These are phyloP conservation scores for Millerago galiae DNA, from an alignment of 805 yeast species.

Conservation along the genomic window DNA sequence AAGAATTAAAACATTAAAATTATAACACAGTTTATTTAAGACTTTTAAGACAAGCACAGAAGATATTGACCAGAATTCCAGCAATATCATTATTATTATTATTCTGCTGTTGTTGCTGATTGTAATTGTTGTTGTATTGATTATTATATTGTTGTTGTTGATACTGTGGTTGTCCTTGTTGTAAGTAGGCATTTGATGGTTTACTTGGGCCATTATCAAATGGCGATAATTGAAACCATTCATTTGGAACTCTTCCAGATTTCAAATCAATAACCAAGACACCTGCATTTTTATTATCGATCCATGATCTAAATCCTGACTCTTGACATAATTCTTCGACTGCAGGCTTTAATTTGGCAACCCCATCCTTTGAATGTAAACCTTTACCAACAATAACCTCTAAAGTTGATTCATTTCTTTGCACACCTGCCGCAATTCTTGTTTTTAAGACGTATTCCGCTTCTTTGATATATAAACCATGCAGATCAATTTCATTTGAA, in stretches of 20 bases:
- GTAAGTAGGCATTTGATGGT: constrained; percentile 28
- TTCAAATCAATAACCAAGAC: constrained; percentile 65
- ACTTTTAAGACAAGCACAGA: constrained; percentile 31
- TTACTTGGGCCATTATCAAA: constrained; percentile 15
- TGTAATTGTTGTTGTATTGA: constrained; percentile 14
- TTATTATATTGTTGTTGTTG: constrained; percentile 14
- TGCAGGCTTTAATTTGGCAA: constrained; percentile 88
- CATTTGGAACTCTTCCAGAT: constrained; percentile 38
- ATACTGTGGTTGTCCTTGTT: constrained; percentile 26
- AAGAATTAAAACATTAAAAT: constrained; percentile 6
- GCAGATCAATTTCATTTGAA: constrained; percentile 83
- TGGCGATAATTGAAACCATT: constrained; percentile 24
- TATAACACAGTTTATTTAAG: not conserved
- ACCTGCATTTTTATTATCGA: constrained; percentile 73
- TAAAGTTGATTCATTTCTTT: constrained; percentile 51
- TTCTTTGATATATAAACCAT: constrained; percentile 86
- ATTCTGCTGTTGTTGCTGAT: constrained; percentile 14
- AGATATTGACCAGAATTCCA: constrained; percentile 21
- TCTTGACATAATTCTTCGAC: constrained; percentile 71
- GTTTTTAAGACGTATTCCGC: constrained; percentile 72
- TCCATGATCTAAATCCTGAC: constrained; percentile 49
- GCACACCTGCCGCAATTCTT: constrained; percentile 60
- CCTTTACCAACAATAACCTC: constrained; percentile 94
- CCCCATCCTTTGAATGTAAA: constrained; percentile 70
- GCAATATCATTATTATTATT: constrained; percentile 12